A percentile compares a stretch with the other conserved stretches of the same genome.
These are phyloP conservation scores for Pleurotus tuber-regium DNA, from an alignment of 768 basidiomycete genomes.

Conservation along the genomic window DNA sequence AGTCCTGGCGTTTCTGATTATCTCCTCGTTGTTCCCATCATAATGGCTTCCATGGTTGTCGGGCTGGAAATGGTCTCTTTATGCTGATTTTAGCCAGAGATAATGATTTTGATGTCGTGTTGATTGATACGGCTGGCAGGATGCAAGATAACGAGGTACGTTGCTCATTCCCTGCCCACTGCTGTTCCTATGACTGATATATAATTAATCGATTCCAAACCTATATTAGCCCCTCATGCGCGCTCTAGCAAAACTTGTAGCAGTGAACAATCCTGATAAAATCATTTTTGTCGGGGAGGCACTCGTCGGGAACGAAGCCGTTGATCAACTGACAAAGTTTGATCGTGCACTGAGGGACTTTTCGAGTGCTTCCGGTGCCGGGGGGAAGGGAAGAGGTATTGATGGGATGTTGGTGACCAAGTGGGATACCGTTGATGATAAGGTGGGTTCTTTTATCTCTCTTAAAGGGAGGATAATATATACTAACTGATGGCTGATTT, in stretches of 20 bases:
- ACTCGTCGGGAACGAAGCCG: constrained; percentile 96
- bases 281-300: constrained; percentile 99
- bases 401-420: constrained; percentile 99
- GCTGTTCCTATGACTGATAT: constrained; percentile 7
- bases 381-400: constrained; percentile 83
- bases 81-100: constrained; percentile 85
- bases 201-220: constrained; percentile 1
- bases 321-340: constrained; percentile 96
- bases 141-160: constrained; percentile 99
- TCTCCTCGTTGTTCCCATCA: constrained; percentile 7
- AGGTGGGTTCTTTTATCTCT: constrained; percentile 49
- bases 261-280: constrained; percentile 94
- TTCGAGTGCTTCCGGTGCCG: constrained; percentile 65
- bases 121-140: constrained; percentile 96
- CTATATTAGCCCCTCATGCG: constrained; percentile 96
- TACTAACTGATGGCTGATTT: background rate
- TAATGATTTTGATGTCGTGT: constrained; percentile 91
- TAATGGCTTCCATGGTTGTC: constrained; percentile 2
- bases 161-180: background rate
- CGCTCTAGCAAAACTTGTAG: constrained; percentile 95
- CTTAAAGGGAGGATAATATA: background rate
- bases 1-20: background rate
- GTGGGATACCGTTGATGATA: constrained; percentile 98
- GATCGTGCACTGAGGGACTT: constrained; percentile 93
- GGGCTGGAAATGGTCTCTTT: too few relatives aligned